Conservation (phyloP, 495 filamentous ascomycete species). For the Penicillium longicatenatum region DNA sequence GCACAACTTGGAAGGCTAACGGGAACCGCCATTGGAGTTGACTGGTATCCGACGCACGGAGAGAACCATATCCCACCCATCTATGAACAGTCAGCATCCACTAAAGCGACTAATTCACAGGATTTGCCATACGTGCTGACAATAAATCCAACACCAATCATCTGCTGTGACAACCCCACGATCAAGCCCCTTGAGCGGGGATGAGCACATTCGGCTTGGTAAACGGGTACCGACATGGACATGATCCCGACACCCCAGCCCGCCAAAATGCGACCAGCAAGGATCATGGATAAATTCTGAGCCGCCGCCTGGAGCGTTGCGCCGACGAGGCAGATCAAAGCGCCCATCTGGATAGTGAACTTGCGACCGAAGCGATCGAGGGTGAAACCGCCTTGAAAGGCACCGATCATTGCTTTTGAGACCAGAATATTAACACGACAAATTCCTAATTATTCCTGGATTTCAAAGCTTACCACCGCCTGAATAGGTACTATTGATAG, state of each 20-base stretch:
- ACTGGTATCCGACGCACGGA: constrained; percentile 39
- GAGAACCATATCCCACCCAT: constrained; percentile 59
- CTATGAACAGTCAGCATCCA: constrained; percentile 23
- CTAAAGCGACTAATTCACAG: background rate
- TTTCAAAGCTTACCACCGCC: constrained; percentile 45
- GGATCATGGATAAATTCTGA: constrained; percentile 56
- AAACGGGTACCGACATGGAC: constrained; percentile 60
- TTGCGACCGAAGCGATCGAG: constrained; percentile 52
- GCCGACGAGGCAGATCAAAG: constrained; percentile 55
- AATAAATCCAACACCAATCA: constrained; percentile 60
- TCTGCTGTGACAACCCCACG: constrained; percentile 60
- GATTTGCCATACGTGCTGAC: constrained; percentile 41
- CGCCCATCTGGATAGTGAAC: constrained; percentile 57
- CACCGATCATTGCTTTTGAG: constrained; percentile 33
- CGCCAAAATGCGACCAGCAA: constrained; percentile 62
- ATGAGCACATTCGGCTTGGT: constrained; percentile 56
- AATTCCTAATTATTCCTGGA: background rate
- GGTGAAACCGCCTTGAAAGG: constrained; percentile 38
- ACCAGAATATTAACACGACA: background rate
- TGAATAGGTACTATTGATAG: constrained; percentile 58
- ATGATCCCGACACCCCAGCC: constrained; percentile 63
- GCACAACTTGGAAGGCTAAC: constrained; percentile 54
- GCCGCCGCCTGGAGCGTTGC: constrained; percentile 57
- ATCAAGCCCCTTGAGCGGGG: constrained; percentile 56
- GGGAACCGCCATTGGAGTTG: constrained; percentile 59